Evolutionary conservation across 2,329 filamentous ascomycete genomes (phyloP).

Genomic region (Nemania sp.): DNA sequence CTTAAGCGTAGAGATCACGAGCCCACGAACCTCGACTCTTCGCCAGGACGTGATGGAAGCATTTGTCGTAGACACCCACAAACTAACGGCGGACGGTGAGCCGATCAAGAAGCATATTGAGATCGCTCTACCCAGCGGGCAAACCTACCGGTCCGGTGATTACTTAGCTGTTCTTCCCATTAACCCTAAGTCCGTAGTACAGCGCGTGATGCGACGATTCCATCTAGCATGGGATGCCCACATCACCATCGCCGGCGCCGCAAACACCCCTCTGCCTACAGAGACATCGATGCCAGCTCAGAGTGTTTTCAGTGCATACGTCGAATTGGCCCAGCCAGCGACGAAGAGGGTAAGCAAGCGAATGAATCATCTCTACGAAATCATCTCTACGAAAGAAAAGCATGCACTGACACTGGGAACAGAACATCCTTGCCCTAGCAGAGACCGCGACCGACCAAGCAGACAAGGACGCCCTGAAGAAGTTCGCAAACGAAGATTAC

Average conservation of each 20-base stretch:
- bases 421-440: constrained; percentile 56
- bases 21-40: constrained; percentile 66
- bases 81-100: constrained; percentile 63
- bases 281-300: constrained; percentile 68
- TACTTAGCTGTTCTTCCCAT: constrained; percentile 80
- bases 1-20: constrained; percentile 64
- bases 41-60: constrained; percentile 74
- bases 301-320: constrained; percentile 75
- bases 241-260: constrained; percentile 68
- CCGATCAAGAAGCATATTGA: constrained; percentile 74
- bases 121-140: constrained; percentile 73
- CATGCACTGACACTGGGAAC: constrained; percentile 30
- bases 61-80: constrained; percentile 64
- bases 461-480: constrained; percentile 57
- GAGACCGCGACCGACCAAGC: constrained; percentile 45
- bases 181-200: constrained; percentile 72
- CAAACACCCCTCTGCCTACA: constrained; percentile 66
- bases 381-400: not conserved
- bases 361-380: not conserved
- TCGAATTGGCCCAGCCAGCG: constrained; percentile 79
- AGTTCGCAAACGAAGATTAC: constrained; percentile 62
- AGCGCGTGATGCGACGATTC: constrained; percentile 74
- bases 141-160: constrained; percentile 78
- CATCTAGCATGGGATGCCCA: constrained; percentile 76
- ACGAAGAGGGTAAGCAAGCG: constrained; percentile 69